Conservation (phyloP, 176 grass and related monocot genomes). For the Eleusine indica region DNA sequence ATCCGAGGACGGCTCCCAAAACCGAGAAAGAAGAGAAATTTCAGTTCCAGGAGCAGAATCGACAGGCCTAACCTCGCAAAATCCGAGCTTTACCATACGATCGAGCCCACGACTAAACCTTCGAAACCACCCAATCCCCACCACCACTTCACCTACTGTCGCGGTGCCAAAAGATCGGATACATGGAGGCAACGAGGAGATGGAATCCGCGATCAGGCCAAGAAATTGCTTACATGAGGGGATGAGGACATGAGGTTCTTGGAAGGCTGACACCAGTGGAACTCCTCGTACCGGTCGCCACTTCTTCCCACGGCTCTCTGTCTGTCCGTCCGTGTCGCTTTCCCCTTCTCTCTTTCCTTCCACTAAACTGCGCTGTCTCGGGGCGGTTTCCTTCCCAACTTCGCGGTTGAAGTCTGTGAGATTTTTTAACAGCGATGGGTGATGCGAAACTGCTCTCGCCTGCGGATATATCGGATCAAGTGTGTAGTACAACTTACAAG, state of each 20-base stretch:
- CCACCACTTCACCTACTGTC: not conserved
- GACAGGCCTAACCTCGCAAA: not conserved
- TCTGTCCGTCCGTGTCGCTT: not conserved
- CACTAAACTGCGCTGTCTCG: not conserved
- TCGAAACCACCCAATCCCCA: not conserved
- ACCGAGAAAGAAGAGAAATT: not conserved
- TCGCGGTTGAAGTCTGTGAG: no score
- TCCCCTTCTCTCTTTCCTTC: not conserved
- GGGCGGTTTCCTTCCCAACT: no score
- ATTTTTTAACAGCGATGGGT: no score
- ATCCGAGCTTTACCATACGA: not conserved
- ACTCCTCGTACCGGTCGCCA: not conserved
- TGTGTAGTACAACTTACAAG: no score
- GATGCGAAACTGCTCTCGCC: no score
- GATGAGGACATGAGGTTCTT: not conserved
- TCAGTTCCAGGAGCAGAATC: not conserved
- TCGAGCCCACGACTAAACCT: not conserved
- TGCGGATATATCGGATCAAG: no score
- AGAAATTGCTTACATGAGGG: not conserved
- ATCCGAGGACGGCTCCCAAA: not conserved
- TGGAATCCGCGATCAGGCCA: not conserved
- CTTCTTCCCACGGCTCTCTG: not conserved
- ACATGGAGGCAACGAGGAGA: not conserved
- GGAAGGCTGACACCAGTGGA: slow-evolving; percentile 13
- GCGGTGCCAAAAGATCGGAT: not conserved